Conservation (phyloP, 306 rosid genomes). For the Cicer chorassanicum region DNA sequence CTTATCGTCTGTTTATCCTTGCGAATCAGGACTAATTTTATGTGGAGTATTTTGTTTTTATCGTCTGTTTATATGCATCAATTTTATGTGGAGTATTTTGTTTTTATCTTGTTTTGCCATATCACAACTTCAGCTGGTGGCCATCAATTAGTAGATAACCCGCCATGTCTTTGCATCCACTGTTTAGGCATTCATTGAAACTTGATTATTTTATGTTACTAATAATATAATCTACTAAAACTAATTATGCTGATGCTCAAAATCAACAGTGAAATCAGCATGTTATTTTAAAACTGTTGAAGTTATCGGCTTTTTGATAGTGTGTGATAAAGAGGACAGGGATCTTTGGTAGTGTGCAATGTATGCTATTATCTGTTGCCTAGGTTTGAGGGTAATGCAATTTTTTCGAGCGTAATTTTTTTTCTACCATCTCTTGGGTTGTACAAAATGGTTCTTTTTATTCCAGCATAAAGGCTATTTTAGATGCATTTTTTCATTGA, state of each 20-base stretch:
- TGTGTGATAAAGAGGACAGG: background rate
- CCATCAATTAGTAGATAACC: no score
- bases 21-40: background rate
- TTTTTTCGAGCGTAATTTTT: no score
- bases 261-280: background rate
- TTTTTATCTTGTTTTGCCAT: slow-evolving; percentile 4
- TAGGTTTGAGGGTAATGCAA: background rate
- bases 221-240: background rate
- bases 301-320: no score
- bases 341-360: slow-evolving; percentile 17
- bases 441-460: background rate
- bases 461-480: slow-evolving; percentile 5
- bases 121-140: background rate
- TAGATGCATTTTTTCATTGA: slow-evolving; percentile 12
- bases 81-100: background rate
- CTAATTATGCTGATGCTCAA: background rate
- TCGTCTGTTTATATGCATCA: slow-evolving; percentile 9
- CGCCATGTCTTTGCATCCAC: background rate
- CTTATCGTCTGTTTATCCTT: background rate
- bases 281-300: background rate
- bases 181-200: slow-evolving; percentile 2
- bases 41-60: slow-evolving; percentile 1
- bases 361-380: background rate
- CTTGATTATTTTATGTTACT: background rate
- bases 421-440: background rate